Evolutionary conservation across 441 rosid species (phyloP), one percentile per base, ranked within the genome.

Genomic region (Gossypium gossypioides): DNA sequence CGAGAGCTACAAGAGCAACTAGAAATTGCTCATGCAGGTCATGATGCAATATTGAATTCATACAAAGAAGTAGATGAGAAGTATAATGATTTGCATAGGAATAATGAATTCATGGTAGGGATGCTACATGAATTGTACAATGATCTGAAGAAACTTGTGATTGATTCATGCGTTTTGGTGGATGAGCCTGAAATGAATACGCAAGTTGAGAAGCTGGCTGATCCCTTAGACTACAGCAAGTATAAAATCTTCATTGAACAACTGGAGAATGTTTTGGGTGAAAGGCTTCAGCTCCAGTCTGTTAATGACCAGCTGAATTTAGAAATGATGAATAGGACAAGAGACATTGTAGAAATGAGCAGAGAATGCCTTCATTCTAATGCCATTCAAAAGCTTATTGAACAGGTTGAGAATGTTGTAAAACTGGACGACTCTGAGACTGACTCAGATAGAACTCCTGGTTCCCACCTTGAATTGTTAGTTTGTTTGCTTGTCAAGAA

Each of bases 401-500:
- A 82, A 78, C 84, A 84, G 71, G 81, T 91, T 29, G 87, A 84
- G 86, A 85, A 79, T 78, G 85, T 84, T 74, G 75, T 89, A 71
- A 81, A 91, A 77, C 86, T 77, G 73, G 87, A 87, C 74, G 85
- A 73, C 69, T 62, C 68, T 46, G 79, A 68, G 69, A 48, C 56
- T 56, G 84, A 74, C 78, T 78, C 69, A 37, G 91, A 83, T 77
- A 75, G 74, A 65, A 72, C 68, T 5, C 86, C 91, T 78, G 59
- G 77, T 75, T 80, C 84, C 29, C 80, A 57, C 58, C 76, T 96
- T 64, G 92, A 84, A 87, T 86, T 82, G 72, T 79, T 92, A 77
- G 86, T 96, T 70, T 79, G 85, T 64, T 78, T 84, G 71, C 92
- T 93, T 83, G 86, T 85, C 80, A 76, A 85, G 80, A 90, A 82